Evolutionary conservation across 192 early-diverging fungal genomes (phyloP), one percentile per base, ranked within the genome.

Genomic region (Borealophlyctis nickersoniae): DNA sequence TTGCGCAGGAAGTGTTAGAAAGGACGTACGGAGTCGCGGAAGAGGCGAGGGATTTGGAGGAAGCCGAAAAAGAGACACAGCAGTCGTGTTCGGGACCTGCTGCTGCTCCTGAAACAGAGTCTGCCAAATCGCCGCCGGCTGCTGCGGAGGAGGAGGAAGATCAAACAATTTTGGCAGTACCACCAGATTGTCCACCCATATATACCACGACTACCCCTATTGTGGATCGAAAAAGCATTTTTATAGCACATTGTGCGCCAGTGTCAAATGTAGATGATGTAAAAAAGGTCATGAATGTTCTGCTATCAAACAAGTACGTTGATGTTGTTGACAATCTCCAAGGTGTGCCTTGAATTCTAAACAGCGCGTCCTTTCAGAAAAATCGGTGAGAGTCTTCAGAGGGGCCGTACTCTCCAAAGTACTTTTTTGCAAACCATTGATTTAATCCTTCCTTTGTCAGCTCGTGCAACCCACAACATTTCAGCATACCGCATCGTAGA

Each of bases 381-480:
- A 19, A 45, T 45, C 39, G 39, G 39, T 45, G 19, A 45, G 39
- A n/a, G n/a, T n/a, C n/a, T n/a, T n/a, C n/a, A n/a, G n/a, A n/a
- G n/a, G n/a, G n/a, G n/a, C n/a, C n/a, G n/a, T n/a, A n/a, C n/a
- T n/a, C n/a, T n/a, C 19, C 39, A 45, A 7, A 45, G 7, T 45
- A 13, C 39, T 45, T 45, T 45, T 19, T 45, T 7, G 7, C 9
- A 13, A 7, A 45, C 39, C 39, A 7, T 19, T 13, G 19, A 19
- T 45, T 19, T 45, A 19, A 19, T 45, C 19, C 19, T 45, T 7
- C 7, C 7, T 45, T 45, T 19, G 19, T 19, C 39, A 0, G 67
- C 67, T 28, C 39, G 57, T 5, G 93, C 94, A 0, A 92, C 94
- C 1, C 94, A 97, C 77, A 93, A 93, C 66, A 95, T 95, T 33